Evolutionary conservation across 371 early-diverging fungal genomes (phyloP), one percentile per base, ranked within the genome.

Genomic region (Mucor piriformis): DNA sequence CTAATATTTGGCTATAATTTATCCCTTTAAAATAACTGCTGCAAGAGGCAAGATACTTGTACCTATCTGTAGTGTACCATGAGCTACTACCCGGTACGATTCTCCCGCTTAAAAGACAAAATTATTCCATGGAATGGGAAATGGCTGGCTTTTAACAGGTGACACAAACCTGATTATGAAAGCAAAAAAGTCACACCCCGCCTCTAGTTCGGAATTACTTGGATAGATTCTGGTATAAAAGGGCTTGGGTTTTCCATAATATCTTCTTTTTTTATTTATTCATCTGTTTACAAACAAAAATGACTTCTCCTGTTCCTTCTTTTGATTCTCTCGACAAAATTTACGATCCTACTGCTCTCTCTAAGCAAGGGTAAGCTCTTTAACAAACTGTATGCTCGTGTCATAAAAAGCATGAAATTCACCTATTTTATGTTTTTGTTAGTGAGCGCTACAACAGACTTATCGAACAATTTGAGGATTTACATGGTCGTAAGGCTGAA

Each of bases 401-500:
- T 38, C 47, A 33, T 50, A 25, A 25, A 29, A 44, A 7, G 6
- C 7, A 18, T 37, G n/a, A n/a, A n/a, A n/a, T n/a, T n/a, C n/a
- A 16, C 46, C 20, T 56, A 44, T 25, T 38, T 38, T 16, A 12
- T 16, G n/a, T 10, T 7, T 20, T 50, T n/a, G 1, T 15, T 24
- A 84, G 83, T 23, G 50, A 67, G 29, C 88, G 93, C 46, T 91
- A 90, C 63, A 65, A 77, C 33, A 59, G 62, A 4, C 72, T 93
- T 13, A 64, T 71, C 16, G 61, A 60, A 21, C 59, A 74, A 42
- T 96, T 95, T 67, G 69, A 77, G 48, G 61, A 72, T 12, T 51
- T 69, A 12, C 95, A 87, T 57, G 88, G 89, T 37, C 66, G 70
- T 23, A 67, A 68, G 49, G 93, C 95, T 1, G 85, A 88, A 16